Conservation (phyloP, 495 filamentous ascomycete species). For the Neurospora tetrasperma region DNA sequence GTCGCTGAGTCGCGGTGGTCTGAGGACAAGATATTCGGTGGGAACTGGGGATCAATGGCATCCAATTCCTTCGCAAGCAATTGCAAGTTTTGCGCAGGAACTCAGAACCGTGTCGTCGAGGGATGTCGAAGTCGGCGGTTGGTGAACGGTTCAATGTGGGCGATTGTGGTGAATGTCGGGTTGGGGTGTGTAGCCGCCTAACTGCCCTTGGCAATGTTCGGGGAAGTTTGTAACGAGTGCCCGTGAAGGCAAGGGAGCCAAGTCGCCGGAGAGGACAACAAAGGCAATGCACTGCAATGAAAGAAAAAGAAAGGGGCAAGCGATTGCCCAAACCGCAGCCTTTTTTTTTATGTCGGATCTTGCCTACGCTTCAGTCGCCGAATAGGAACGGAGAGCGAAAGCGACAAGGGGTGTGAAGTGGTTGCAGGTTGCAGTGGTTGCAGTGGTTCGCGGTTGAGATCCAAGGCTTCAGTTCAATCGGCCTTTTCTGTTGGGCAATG, state of each 20-base stretch:
- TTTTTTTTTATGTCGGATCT: not conserved
- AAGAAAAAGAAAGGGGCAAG: not conserved
- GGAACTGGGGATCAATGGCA: not conserved
- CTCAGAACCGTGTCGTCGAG: not conserved
- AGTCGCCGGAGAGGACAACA: not conserved
- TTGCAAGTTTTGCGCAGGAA: not conserved
- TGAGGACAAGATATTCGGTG: not conserved
- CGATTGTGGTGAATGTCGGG: constrained; percentile 6
- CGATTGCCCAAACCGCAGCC: not conserved
- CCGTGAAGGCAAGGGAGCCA: not conserved
- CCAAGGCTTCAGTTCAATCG: not conserved
- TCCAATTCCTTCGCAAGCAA: not conserved
- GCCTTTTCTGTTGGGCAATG: constrained; percentile 1
- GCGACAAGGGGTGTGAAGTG: not conserved
- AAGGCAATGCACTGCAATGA: not conserved
- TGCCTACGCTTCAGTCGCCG: not conserved
- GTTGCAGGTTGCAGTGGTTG: not conserved
- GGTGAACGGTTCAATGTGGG: not conserved
- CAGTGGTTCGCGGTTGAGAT: not conserved
- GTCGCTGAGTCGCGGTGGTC: constrained; percentile 3
- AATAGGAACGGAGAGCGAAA: not conserved
- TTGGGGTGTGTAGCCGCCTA: constrained; percentile 9
- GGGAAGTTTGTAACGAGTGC: constrained; percentile 1
- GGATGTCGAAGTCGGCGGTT: not conserved
- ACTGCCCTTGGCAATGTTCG: constrained; percentile 13